Percentiles rank a stretch among this genome's conserved stretches.
Evolutionary conservation across 495 filamentous ascomycete genomes (phyloP).

Genomic region (Talaromyces trachyspermus): DNA sequence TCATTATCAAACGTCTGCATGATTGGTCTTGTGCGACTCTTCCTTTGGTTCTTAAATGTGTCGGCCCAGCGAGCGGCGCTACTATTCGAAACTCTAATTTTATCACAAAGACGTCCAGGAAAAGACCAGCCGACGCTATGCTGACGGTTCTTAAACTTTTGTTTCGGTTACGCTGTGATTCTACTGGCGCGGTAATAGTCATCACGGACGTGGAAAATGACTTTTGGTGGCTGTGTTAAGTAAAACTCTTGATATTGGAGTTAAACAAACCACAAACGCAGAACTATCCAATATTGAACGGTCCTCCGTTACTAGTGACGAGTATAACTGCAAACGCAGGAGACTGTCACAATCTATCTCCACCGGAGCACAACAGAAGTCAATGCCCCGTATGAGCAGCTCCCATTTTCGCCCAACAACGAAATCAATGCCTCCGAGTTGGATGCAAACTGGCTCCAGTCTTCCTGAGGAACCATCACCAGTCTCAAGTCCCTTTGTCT

Average conservation of each 20-base stretch:
- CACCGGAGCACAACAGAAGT: background rate
- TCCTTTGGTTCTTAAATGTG: conserved; percentile 34
- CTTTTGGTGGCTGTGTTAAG: conserved; percentile 62
- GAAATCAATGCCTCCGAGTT: conserved; percentile 43
- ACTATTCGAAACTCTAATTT: conserved; percentile 30
- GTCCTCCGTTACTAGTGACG: conserved; percentile 13
- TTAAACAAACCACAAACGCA: conserved; percentile 16
- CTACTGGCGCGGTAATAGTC: conserved; percentile 62
- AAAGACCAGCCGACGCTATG: conserved; percentile 55
- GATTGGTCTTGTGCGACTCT: conserved; percentile 36
- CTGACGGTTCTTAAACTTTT: conserved; percentile 77
- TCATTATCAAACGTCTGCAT: conserved; percentile 38
- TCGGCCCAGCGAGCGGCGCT: conserved; percentile 32
- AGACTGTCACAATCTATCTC: conserved; percentile 5
- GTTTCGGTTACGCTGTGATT: conserved; percentile 77
- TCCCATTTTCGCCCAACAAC: conserved; percentile 27
- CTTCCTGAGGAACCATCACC: conserved; percentile 46
- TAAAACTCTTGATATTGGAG: conserved; percentile 47
- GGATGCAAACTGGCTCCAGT: conserved; percentile 45
- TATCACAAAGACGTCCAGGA: conserved; percentile 23
- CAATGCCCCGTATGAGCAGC: conserved; percentile 5
- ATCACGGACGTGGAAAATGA: conserved; percentile 58
- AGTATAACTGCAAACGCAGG: conserved; percentile 3
- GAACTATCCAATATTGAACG: conserved; percentile 7
- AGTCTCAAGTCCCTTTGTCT: conserved; percentile 38